A percentile compares a stretch with the other conserved stretches of the same genome.
Conservation (phyloP, 2,329 filamentous ascomycete genomes). For the Colletotrichum sp. region DNA sequence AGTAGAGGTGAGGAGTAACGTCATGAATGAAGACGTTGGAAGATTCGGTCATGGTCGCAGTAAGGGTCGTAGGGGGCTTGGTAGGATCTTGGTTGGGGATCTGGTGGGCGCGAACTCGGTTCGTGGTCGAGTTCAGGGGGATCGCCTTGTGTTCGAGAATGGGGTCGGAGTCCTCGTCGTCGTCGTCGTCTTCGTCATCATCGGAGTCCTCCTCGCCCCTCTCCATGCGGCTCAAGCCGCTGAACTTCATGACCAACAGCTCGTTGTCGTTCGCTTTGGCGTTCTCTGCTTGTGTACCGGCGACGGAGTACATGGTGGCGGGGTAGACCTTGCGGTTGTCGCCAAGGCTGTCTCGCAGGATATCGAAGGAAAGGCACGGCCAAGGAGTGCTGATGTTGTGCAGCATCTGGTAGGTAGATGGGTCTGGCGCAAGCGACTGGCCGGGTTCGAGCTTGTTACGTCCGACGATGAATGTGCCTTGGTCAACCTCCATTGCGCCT, state of each 20-base stretch:
- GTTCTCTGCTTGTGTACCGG: conserved; percentile 89
- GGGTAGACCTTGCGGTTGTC: conserved; percentile 93
- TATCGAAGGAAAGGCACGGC: conserved; percentile 96
- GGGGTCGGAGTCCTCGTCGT: conserved; percentile 81
- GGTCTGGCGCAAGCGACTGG: conserved; percentile 88
- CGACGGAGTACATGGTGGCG: conserved; percentile 92
- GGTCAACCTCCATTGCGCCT: conserved; percentile 91
- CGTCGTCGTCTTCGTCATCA: conserved; percentile 64
- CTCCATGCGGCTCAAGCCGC: conserved; percentile 88
- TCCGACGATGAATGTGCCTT: conserved; percentile 94
- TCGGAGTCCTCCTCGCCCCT: conserved; percentile 69
- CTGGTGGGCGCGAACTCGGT: conserved; percentile 90
- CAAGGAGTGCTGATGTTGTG: conserved; percentile 93
- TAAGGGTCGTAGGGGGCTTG: conserved; percentile 79
- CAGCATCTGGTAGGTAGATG: conserved; percentile 97
- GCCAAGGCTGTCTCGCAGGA: conserved; percentile 84
- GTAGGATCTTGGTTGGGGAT: conserved; percentile 73
- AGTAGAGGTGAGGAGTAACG: conserved; percentile 84
- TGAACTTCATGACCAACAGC: conserved; percentile 95
- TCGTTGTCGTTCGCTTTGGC: conserved; percentile 83
- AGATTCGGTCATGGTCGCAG: conserved; percentile 92
- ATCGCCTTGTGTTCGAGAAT: conserved; percentile 94
- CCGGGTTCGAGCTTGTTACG: conserved; percentile 89
- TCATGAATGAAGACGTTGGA: conserved; percentile 91
- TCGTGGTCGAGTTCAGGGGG: conserved; percentile 85